Evolutionary conservation across 2,329 filamentous ascomycete genomes (phyloP).

Genomic region (Geosmithia flava): DNA sequence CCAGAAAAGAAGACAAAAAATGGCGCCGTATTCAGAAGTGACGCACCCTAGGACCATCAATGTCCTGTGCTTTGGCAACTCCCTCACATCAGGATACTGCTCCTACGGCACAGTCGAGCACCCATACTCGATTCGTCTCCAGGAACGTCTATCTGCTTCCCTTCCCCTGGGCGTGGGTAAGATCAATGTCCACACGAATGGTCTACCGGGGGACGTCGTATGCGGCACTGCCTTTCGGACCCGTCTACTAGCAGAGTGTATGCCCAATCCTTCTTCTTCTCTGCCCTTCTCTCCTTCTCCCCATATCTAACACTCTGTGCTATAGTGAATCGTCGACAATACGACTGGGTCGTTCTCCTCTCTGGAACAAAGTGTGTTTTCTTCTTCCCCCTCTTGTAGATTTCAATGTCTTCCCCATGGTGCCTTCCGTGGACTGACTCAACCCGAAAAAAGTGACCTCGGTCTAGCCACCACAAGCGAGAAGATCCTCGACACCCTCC

Average conservation of each 20-base stretch:
- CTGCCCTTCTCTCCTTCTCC: background rate
- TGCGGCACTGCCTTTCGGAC: slow-evolving; percentile 7
- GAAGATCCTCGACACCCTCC: slow-evolving; percentile 34
- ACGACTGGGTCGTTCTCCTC: slow-evolving; percentile 51
- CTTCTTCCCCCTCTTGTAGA: too few species aligned
- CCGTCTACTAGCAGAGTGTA: background rate
- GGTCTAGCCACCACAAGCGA: slow-evolving; percentile 22
- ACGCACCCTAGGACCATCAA: background rate
- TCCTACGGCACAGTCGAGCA: slow-evolving; percentile 26
- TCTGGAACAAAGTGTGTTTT: slow-evolving; percentile 47
- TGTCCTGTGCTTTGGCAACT: slow-evolving; percentile 54
- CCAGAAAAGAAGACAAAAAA: too few species aligned
- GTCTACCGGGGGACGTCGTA: slow-evolving; percentile 38
- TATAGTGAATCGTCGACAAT: slow-evolving; percentile 11
- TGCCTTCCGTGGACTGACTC: background rate
- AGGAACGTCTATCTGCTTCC: slow-evolving; percentile 29
- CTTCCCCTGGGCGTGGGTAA: slow-evolving; percentile 27
- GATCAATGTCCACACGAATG: slow-evolving; percentile 34
- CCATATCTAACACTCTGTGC: background rate
- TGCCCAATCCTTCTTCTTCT: too few species aligned
- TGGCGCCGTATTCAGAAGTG: background rate
- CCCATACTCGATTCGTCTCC: slow-evolving; percentile 40
- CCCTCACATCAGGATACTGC: slow-evolving; percentile 46
- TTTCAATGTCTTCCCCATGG: background rate
- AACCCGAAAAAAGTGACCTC: slow-evolving; percentile 36